Conservation (phyloP, 148 eudicot species). For the Vaccinium vitisidaea region DNA sequence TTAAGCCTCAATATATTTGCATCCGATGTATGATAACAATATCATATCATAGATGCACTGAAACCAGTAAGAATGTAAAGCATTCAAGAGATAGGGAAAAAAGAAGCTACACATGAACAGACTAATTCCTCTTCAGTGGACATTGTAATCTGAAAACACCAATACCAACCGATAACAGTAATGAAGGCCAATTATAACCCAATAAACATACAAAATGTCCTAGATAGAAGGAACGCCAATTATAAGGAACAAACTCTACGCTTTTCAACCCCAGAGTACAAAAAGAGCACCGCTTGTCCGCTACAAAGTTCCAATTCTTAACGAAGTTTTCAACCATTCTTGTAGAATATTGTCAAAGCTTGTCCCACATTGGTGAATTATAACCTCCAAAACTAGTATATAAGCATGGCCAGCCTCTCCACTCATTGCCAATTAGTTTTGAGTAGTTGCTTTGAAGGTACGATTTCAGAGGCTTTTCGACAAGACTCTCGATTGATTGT, state of each 20-base stretch:
- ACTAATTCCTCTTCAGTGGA: not conserved
- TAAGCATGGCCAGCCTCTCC: no score
- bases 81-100: not conserved
- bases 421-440: no score
- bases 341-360: no score
- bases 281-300: not conserved
- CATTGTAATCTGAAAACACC: not conserved
- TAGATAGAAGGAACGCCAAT: not conserved
- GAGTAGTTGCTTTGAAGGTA: no score
- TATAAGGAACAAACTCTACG: not conserved
- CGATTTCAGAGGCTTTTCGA: no score
- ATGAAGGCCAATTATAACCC: not conserved
- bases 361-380: no score
- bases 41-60: not conserved
- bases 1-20: not conserved
- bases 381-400: no score
- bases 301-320: not conserved
- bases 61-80: not conserved
- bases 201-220: not conserved
- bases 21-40: not conserved
- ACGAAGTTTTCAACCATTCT: not conserved
- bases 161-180: not conserved
- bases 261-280: slow-evolving; percentile 5
- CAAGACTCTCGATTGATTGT: no score
- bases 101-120: not conserved